Percentiles rank a stretch among this genome's conserved stretches.
phyloP scores from a whole-genome alignment of 495 filamentous ascomycete genomes.

The Aspergillus nidulans region DNA sequence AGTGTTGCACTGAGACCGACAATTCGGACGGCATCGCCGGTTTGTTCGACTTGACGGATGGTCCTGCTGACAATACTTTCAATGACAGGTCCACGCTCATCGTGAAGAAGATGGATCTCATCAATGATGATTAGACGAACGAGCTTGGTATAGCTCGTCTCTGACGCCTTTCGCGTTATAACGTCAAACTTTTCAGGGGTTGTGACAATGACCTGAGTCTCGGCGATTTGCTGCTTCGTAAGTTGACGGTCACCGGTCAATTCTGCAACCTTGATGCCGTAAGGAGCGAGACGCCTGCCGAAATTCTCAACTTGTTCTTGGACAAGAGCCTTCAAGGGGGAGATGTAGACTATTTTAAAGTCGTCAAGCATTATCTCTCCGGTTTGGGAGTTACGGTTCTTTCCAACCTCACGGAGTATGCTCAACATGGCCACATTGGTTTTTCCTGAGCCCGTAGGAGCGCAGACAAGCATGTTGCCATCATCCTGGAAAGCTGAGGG shows the following conservation, averaged over 20 bases:
- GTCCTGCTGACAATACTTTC: conserved; percentile 96
- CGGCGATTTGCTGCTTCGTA: conserved; percentile 96
- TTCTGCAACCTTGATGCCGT: conserved; percentile 88
- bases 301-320: conserved; percentile 98
- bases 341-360: conserved; percentile 97
- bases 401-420: conserved; percentile 94
- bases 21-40: conserved; percentile 83
- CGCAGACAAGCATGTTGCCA: conserved; percentile 96
- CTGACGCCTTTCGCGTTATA: conserved; percentile 95
- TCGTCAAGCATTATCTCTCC: conserved; percentile 91
- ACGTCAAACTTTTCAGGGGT: conserved; percentile 99
- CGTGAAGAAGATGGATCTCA: conserved; percentile 95
- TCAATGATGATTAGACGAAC: conserved; percentile 95
- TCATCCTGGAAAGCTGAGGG: conserved; percentile 90
- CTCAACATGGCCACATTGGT: conserved; percentile 98
- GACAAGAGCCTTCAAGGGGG: conserved; percentile 89
- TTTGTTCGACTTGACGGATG: conserved; percentile 88
- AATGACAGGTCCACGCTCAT: conserved; percentile 93
- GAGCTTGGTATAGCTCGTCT: conserved; percentile 93
- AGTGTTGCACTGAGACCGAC: conserved; percentile 92
- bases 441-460: conserved; percentile 95
- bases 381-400: conserved; percentile 78
- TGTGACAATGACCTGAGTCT: conserved; percentile 97
- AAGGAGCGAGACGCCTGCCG: conserved; percentile 82
- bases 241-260: conserved; percentile 96